Evolutionary conservation across 2,329 filamentous ascomycete species (phyloP).

Genomic region (Alternaria viburni): DNA sequence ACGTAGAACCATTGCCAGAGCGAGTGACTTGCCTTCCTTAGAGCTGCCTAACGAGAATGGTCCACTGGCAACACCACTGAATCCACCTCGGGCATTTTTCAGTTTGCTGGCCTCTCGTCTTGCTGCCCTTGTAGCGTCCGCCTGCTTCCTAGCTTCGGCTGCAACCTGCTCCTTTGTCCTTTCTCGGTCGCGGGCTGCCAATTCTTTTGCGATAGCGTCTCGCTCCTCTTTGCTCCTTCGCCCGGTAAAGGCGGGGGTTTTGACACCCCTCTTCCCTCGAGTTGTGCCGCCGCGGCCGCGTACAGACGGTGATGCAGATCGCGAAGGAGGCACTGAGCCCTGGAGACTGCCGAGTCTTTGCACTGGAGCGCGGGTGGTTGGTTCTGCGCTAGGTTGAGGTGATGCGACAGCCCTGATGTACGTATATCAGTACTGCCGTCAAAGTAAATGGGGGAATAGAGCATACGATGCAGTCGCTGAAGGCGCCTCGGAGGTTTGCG

Average conservation of each 20-base stretch:
- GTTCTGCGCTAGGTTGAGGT: conserved; percentile 25
- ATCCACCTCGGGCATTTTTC: conserved; percentile 51
- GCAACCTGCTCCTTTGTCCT: conserved; percentile 45
- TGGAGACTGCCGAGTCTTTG: conserved; percentile 39
- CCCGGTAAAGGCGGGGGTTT: conserved; percentile 52
- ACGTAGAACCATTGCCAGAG: neutral
- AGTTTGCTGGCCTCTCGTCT: conserved; percentile 31
- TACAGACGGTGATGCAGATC: conserved; percentile 38
- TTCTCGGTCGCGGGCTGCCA: conserved; percentile 47
- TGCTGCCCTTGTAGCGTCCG: conserved; percentile 28
- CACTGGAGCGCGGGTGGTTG: conserved; percentile 27
- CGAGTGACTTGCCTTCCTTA: conserved; percentile 28
- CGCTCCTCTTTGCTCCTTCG: conserved; percentile 54
- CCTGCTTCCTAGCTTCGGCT: conserved; percentile 32
- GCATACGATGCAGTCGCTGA: conserved; percentile 20
- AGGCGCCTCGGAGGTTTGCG: conserved; percentile 12
- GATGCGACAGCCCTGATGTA: conserved; percentile 17
- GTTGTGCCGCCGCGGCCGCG: conserved; percentile 32
- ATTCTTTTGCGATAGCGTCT: conserved; percentile 51
- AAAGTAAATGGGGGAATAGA: too few species aligned
- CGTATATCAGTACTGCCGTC: conserved; percentile 2
- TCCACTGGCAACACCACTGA: conserved; percentile 50
- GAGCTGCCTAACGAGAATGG: conserved; percentile 49
- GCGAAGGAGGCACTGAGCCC: conserved; percentile 34
- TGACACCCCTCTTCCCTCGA: conserved; percentile 37